phyloP scores from a whole-genome alignment of 176 grass and related monocot genomes.

The Raddia distichophylla region DNA sequence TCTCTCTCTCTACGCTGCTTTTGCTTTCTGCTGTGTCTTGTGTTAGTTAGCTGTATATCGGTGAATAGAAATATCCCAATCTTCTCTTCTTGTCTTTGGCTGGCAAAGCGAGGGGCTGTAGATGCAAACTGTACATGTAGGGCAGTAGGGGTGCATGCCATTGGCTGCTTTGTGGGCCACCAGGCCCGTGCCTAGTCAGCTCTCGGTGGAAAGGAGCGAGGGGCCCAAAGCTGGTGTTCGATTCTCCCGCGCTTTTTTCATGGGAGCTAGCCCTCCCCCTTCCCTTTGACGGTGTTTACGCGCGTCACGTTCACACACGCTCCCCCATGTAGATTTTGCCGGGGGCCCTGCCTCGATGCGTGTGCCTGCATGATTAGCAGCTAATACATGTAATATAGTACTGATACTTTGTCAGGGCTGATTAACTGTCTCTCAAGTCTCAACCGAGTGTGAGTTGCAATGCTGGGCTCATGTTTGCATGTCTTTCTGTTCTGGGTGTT shows the following conservation, averaged over 20 bases:
- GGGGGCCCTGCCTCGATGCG: slow-evolving; percentile 29
- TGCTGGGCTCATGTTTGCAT: slow-evolving; percentile 5
- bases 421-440: slow-evolving; percentile 46
- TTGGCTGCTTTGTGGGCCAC: slow-evolving; percentile 57
- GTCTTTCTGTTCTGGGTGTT: not conserved
- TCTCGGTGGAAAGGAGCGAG: slow-evolving; percentile 63
- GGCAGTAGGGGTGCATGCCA: slow-evolving; percentile 15
- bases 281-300: slow-evolving; percentile 78
- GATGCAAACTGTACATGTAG: slow-evolving; percentile 35
- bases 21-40: slow-evolving; percentile 63
- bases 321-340: slow-evolving; percentile 79
- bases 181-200: slow-evolving; percentile 46
- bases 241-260: slow-evolving; percentile 44
- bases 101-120: slow-evolving; percentile 26
- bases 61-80: slow-evolving; percentile 70
- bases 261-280: slow-evolving; percentile 19
- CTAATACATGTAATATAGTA: slow-evolving; percentile 36
- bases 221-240: slow-evolving; percentile 69
- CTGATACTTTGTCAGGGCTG: slow-evolving; percentile 32
- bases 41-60: slow-evolving; percentile 56
- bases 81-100: slow-evolving; percentile 80
- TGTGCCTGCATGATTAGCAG: slow-evolving; percentile 48
- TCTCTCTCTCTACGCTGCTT: slow-evolving; percentile 37
- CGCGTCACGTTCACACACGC: slow-evolving; percentile 96
- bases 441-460: not conserved